These are phyloP conservation scores for Cystofilobasidium macerans DNA, from an alignment of 768 basidiomycete species.

Conservation along the genomic window DNA sequence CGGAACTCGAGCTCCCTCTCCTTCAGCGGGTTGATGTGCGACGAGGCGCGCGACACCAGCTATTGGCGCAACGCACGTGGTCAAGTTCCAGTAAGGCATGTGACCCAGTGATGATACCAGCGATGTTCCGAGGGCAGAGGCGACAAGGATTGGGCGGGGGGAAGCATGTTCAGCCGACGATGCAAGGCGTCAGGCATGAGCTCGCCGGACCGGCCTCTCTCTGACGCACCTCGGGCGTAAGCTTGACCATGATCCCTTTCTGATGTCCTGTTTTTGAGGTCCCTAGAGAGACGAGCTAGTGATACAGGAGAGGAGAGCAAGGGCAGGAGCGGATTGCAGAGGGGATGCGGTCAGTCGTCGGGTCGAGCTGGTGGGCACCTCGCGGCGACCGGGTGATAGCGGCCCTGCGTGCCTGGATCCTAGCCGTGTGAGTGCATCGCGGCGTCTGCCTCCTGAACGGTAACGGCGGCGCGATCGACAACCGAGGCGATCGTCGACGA, in stretches of 20 bases:
- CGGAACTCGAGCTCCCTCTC: conserved; percentile 26
- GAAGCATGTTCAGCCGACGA: background rate
- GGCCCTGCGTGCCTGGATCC: too few relatives aligned
- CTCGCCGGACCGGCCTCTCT: background rate
- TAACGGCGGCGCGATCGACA: too few relatives aligned
- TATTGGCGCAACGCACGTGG: too few relatives aligned
- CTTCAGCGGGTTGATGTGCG: conserved; percentile 27
- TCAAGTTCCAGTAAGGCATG: background rate
- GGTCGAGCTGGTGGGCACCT: too few relatives aligned
- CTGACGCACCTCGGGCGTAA: conserved; percentile 25
- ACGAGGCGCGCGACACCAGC: conserved; percentile 22
- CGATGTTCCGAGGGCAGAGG: background rate
- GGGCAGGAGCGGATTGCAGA: too few relatives aligned
- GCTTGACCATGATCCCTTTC: conserved; percentile 26
- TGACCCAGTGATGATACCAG: background rate
- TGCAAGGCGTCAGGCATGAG: background rate
- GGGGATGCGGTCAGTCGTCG: too few relatives aligned
- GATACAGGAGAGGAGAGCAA: background rate
- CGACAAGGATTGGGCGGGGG: background rate
- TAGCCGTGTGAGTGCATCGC: too few relatives aligned
- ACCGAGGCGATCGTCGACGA: too few relatives aligned
- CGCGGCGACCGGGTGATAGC: too few relatives aligned
- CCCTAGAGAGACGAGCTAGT: background rate
- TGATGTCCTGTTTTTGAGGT: background rate
- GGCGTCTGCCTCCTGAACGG: too few relatives aligned